Percentiles rank a stretch among this genome's conserved stretches.
Evolutionary conservation across 805 yeast species (phyloP).

Genomic region (Cyberlindnera mycetangii): DNA sequence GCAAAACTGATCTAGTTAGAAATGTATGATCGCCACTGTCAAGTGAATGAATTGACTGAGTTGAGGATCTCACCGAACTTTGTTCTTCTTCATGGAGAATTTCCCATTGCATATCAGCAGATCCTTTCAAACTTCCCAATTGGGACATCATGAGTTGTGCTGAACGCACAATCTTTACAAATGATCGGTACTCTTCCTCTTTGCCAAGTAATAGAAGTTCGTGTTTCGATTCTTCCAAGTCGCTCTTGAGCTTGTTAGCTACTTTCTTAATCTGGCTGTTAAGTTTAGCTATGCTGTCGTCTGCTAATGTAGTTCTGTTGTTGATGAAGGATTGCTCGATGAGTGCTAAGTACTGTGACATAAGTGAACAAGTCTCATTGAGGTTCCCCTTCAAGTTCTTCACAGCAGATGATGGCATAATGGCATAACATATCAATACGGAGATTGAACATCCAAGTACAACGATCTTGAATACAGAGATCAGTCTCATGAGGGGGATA

Average conservation of each 20-base stretch:
- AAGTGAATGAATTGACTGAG: slow-evolving; percentile 7
- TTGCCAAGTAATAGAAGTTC: slow-evolving; percentile 56
- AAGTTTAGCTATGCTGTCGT: slow-evolving; percentile 29
- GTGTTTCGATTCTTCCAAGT: slow-evolving; percentile 56
- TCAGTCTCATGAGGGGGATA: slow-evolving; percentile 53
- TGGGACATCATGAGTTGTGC: slow-evolving; percentile 51
- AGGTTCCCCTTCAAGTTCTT: slow-evolving; percentile 41
- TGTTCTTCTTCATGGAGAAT: slow-evolving; percentile 37
- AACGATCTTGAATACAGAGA: slow-evolving; percentile 56
- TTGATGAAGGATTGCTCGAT: slow-evolving; percentile 48
- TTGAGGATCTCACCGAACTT: background rate
- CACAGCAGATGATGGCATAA: slow-evolving; percentile 64
- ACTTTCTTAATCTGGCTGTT: slow-evolving; percentile 39
- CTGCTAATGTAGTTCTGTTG: slow-evolving; percentile 40
- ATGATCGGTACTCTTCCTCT: slow-evolving; percentile 48
- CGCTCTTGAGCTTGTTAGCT: slow-evolving; percentile 36
- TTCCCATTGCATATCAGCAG: slow-evolving; percentile 65
- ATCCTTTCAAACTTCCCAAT: slow-evolving; percentile 63
- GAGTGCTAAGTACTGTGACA: slow-evolving; percentile 47
- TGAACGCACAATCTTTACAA: slow-evolving; percentile 47
- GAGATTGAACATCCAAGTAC: slow-evolving; percentile 58
- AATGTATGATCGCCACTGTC: slow-evolving; percentile 4
- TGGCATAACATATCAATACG: slow-evolving; percentile 53
- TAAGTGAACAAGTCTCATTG: slow-evolving; percentile 48
- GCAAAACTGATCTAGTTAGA: background rate